These are phyloP conservation scores for Herpetospermum pedunculosum DNA, from an alignment of 306 rosid genomes.

Conservation along the genomic window DNA sequence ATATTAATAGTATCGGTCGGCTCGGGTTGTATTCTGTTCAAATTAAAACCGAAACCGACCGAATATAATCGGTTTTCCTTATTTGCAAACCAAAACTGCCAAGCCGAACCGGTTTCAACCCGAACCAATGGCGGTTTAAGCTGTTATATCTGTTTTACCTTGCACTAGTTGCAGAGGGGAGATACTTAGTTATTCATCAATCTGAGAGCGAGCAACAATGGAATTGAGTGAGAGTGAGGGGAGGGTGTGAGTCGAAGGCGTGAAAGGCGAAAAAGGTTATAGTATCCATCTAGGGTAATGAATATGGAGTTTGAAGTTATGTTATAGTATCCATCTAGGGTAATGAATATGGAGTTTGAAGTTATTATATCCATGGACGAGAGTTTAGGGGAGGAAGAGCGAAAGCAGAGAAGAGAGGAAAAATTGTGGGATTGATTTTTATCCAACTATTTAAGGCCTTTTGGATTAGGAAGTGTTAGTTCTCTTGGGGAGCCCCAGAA, in stretches of 20 bases:
- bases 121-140: no score
- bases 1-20: no score
- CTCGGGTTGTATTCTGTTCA: no score
- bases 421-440: neutral
- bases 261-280: no score
- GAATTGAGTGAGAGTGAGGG: neutral
- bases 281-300: neutral
- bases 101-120: no score
- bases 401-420: neutral
- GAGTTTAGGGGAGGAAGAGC: neutral
- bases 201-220: neutral
- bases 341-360: neutral
- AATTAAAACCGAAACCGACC: no score
- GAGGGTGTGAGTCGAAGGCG: no score
- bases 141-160: no score
- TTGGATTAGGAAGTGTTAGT: neutral
- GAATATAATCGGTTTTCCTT: no score
- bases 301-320: neutral
- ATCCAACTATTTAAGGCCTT: neutral
- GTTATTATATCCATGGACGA: neutral
- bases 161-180: neutral
- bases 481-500: neutral
- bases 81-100: no score
- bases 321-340: neutral
- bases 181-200: neutral